Percentiles rank a stretch among this genome's conserved stretches.
phyloP scores from a whole-genome alignment of 495 filamentous ascomycete genomes.

The Aspergillus mulundensis region DNA sequence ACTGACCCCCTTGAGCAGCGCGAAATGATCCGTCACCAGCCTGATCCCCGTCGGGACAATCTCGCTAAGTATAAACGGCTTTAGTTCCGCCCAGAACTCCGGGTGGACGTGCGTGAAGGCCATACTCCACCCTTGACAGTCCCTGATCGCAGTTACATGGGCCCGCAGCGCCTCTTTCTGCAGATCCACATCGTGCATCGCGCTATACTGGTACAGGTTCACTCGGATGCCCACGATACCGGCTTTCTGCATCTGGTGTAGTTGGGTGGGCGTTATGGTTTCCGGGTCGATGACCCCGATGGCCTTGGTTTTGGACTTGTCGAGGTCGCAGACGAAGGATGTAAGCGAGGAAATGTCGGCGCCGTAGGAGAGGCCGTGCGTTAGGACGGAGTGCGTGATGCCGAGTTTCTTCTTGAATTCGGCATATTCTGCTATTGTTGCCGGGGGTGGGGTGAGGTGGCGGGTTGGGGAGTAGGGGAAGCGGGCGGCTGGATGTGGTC shows the following conservation, averaged over 20 bases:
- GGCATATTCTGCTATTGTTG: conserved; percentile 19
- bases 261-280: conserved; percentile 13
- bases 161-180: conserved; percentile 20
- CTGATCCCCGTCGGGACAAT: no score
- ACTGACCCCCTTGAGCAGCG: conserved; percentile 20
- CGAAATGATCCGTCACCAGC: conserved; percentile 27
- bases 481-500: conserved; percentile 9
- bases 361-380: conserved; percentile 26
- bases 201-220: conserved; percentile 24
- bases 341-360: conserved; percentile 19
- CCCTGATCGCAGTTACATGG: conserved; percentile 12
- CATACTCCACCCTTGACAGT: conserved; percentile 23
- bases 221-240: conserved; percentile 25
- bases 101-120: conserved; percentile 26
- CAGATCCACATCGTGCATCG: conserved; percentile 23
- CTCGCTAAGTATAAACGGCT: conserved; percentile 12
- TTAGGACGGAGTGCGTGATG: conserved; percentile 25
- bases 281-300: conserved; percentile 25
- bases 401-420: conserved; percentile 20
- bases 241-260: conserved; percentile 16
- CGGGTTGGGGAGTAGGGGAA: conserved; percentile 21
- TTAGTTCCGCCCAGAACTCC: conserved; percentile 22
- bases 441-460: conserved; percentile 24
- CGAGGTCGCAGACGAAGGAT: conserved; percentile 16
- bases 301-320: conserved; percentile 13